A percentile compares a stretch with the other conserved stretches of the same genome.
phyloP scores from a whole-genome alignment of 768 basidiomycete genomes.

The Tremella mesenterica region DNA sequence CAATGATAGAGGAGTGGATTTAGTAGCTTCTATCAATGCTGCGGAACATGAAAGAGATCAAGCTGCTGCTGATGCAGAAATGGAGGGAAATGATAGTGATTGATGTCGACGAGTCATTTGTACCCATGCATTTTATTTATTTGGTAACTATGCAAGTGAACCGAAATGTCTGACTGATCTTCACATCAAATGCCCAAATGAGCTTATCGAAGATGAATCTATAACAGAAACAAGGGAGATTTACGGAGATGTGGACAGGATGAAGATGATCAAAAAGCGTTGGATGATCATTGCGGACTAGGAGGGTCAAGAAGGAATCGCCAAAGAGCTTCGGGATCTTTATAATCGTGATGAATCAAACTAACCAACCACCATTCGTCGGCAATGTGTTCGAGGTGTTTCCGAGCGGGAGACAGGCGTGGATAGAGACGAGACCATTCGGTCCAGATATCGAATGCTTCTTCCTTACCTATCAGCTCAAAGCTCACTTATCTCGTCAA shows the following conservation, averaged over 20 bases:
- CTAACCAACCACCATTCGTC: conserved; percentile 80
- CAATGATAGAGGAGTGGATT: conserved; percentile 23
- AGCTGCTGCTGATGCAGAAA: conserved; percentile 11
- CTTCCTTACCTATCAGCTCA: conserved; percentile 54
- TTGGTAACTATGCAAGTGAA: too few relatives aligned
- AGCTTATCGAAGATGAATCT: too few relatives aligned
- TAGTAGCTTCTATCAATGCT: conserved; percentile 39
- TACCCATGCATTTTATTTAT: conserved; percentile 4
- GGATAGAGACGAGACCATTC: conserved; percentile 87
- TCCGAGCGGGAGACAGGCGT: conserved; percentile 62
- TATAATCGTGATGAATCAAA: conserved; percentile 88
- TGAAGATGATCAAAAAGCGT: conserved; percentile 4
- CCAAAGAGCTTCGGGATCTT: conserved; percentile 69
- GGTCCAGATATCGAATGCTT: conserved; percentile 91
- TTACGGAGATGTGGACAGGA: not conserved
- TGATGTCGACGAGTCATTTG: not conserved
- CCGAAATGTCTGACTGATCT: too few relatives aligned
- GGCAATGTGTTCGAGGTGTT: conserved; percentile 62
- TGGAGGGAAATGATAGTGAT: not conserved
- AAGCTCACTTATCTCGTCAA: not conserved
- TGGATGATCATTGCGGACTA: not conserved
- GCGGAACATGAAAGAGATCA: conserved; percentile 33
- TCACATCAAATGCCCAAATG: too few relatives aligned
- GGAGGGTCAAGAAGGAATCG: conserved; percentile 57
- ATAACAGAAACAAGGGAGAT: not conserved